Conservation (phyloP, 768 basidiomycete species). For the Mycena leptocephala region DNA sequence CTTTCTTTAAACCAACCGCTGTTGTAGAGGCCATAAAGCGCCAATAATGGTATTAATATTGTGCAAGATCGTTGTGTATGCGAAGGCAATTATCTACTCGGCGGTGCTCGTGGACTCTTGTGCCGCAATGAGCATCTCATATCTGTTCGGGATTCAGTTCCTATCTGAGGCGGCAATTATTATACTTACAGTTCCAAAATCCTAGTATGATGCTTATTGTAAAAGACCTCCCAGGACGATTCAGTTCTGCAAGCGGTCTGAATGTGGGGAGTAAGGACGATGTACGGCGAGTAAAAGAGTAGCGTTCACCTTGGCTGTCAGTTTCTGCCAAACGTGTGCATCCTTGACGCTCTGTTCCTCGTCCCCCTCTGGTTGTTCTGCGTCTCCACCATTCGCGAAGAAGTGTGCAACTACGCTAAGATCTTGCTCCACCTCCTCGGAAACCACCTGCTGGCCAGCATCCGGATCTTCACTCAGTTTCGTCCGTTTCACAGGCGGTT, state of each 20-base stretch:
- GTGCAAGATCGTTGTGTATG: slow-evolving; percentile 7
- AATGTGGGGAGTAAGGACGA: not conserved
- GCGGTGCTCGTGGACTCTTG: slow-evolving; percentile 1
- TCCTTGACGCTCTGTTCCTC: slow-evolving; percentile 55
- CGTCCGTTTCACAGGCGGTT: slow-evolving; percentile 24
- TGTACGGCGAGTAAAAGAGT: not conserved
- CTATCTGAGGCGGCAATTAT: no score
- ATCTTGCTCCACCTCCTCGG: slow-evolving; percentile 54
- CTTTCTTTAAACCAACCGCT: slow-evolving; percentile 85
- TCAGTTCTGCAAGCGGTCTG: slow-evolving; percentile 61
- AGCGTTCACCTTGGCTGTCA: slow-evolving; percentile 63
- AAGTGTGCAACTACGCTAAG: slow-evolving; percentile 69
- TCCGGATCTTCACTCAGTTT: slow-evolving; percentile 17
- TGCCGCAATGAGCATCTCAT: slow-evolving; percentile 46
- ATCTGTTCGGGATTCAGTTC: no score
- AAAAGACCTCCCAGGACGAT: slow-evolving; percentile 67
- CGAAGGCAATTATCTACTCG: slow-evolving; percentile 17
- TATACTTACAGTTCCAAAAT: slow-evolving; percentile 62
- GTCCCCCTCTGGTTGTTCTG: slow-evolving; percentile 60
- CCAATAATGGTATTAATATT: slow-evolving; percentile 27
- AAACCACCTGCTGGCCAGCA: not conserved
- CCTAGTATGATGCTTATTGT: slow-evolving; percentile 58
- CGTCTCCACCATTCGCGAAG: slow-evolving; percentile 65
- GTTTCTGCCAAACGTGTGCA: slow-evolving; percentile 64
- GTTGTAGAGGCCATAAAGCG: slow-evolving; percentile 27